Conservation (phyloP, 164 flowering plant genomes). For the Umbilicus rupestris region DNA sequence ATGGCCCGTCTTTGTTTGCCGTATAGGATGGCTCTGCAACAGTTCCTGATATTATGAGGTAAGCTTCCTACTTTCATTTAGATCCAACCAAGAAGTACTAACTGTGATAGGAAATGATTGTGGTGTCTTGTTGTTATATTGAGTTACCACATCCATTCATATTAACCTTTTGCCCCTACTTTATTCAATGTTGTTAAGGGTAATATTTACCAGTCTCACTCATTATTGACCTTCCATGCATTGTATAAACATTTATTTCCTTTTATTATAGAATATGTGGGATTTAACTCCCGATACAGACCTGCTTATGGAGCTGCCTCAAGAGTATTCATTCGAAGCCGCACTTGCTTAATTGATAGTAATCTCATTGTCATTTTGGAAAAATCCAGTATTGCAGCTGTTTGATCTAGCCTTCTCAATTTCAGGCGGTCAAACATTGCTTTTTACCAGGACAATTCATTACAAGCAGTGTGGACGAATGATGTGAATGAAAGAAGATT, state of each 20-base stretch:
- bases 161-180: neutral
- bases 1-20: neutral
- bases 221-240: neutral
- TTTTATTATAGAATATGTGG: slow-evolving; percentile 64
- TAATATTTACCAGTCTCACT: neutral
- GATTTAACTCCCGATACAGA: slow-evolving; percentile 68
- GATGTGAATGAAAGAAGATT: slow-evolving; percentile 27
- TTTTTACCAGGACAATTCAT: slow-evolving; percentile 61
- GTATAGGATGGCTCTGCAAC: slow-evolving; percentile 44
- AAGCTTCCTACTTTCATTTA: slow-evolving; percentile 1
- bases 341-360: slow-evolving; percentile 85
- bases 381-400: neutral
- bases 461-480: slow-evolving; percentile 81
- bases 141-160: neutral
- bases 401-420: neutral
- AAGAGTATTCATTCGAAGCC: slow-evolving; percentile 59
- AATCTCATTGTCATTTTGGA: slow-evolving; percentile 10
- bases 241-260: neutral
- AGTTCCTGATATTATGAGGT: slow-evolving; percentile 39
- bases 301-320: slow-evolving; percentile 47
- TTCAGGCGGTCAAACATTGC: neutral
- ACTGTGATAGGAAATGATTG: neutral
- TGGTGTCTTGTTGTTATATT: neutral
- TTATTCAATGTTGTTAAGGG: neutral
- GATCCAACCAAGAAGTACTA: neutral